Conservation (phyloP, 2,329 filamentous ascomycete species). For the Exophiala sp. region DNA sequence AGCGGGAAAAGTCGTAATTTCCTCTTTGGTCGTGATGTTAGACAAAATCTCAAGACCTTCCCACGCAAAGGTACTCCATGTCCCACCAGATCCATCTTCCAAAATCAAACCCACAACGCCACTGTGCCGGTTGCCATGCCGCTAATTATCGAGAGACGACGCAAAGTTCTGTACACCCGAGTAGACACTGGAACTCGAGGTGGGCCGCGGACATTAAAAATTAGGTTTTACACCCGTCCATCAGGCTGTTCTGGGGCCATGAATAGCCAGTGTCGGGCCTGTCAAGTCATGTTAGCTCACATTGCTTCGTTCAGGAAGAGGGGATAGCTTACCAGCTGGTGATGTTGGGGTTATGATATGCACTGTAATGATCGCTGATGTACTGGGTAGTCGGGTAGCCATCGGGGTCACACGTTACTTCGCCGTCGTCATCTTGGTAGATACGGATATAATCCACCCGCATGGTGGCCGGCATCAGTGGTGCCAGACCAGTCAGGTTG, state of each 20-base stretch:
- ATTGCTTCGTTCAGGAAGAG: background rate
- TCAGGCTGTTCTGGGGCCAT: slow-evolving; percentile 58
- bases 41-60: slow-evolving; percentile 17
- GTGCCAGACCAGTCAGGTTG: slow-evolving; percentile 51
- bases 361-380: slow-evolving; percentile 55
- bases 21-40: slow-evolving; percentile 22
- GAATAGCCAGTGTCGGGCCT: slow-evolving; percentile 48
- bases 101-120: slow-evolving; percentile 21
- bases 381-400: slow-evolving; percentile 63
- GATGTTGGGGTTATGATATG: slow-evolving; percentile 59
- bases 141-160: slow-evolving; percentile 21
- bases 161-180: slow-evolving; percentile 22
- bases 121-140: slow-evolving; percentile 21
- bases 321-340: slow-evolving; percentile 53
- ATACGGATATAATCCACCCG: slow-evolving; percentile 65
- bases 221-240: slow-evolving; percentile 49
- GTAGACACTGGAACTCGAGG: slow-evolving; percentile 13
- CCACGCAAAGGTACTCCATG: slow-evolving; percentile 12
- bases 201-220: slow-evolving; percentile 24
- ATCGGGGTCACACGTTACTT: slow-evolving; percentile 61
- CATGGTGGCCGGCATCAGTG: slow-evolving; percentile 58
- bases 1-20: slow-evolving; percentile 21
- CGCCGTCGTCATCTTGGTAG: slow-evolving; percentile 57
- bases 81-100: slow-evolving; percentile 12
- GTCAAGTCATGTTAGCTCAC: slow-evolving; percentile 18